Conservation (phyloP, 2,329 filamentous ascomycete species). For the Phyllosticta paracitricarpa region DNA sequence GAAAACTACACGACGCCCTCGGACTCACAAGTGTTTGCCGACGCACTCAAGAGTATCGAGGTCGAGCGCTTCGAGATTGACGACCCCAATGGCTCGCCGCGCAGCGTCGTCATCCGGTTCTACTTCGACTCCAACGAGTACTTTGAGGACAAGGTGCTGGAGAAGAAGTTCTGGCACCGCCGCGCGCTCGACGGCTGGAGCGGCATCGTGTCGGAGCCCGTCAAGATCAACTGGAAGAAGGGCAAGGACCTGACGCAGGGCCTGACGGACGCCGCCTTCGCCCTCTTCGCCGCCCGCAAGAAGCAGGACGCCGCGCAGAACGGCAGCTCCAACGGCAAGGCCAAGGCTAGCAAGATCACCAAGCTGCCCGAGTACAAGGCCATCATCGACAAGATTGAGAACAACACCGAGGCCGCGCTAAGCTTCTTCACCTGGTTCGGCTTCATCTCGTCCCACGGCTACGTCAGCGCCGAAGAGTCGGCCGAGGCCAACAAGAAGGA, state of each 20-base stretch:
- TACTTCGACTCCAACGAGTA: conserved; percentile 66
- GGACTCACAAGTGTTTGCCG: conserved; percentile 64
- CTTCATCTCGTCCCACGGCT: conserved; percentile 54
- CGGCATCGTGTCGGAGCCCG: conserved; percentile 78
- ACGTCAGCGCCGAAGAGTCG: conserved; percentile 64
- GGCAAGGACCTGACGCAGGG: conserved; percentile 77
- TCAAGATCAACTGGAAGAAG: conserved; percentile 67
- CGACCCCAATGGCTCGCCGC: conserved; percentile 60
- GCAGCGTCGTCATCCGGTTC: conserved; percentile 61
- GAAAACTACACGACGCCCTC: conserved; percentile 79
- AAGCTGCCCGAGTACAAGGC: conserved; percentile 45
- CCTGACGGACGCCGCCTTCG: conserved; percentile 61
- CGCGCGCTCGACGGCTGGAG: conserved; percentile 57
- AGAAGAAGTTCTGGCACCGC: conserved; percentile 90
- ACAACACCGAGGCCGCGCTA: conserved; percentile 51
- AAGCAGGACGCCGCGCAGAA: conserved; percentile 16
- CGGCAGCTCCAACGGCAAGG: conserved; percentile 19
- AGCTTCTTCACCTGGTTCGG: conserved; percentile 91
- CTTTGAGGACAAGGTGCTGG: conserved; percentile 67
- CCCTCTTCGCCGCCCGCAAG: conserved; percentile 52
- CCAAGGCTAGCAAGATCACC: conserved; percentile 40
- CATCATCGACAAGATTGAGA: conserved; percentile 44
- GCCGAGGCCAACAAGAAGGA: conserved; percentile 51
- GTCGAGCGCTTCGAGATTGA: conserved; percentile 76
- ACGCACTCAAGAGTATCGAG: conserved; percentile 55